Evolutionary conservation across 148 eudicot genomes (phyloP), one percentile per base, ranked within the genome.

Genomic region (Rhododendron simsii): DNA sequence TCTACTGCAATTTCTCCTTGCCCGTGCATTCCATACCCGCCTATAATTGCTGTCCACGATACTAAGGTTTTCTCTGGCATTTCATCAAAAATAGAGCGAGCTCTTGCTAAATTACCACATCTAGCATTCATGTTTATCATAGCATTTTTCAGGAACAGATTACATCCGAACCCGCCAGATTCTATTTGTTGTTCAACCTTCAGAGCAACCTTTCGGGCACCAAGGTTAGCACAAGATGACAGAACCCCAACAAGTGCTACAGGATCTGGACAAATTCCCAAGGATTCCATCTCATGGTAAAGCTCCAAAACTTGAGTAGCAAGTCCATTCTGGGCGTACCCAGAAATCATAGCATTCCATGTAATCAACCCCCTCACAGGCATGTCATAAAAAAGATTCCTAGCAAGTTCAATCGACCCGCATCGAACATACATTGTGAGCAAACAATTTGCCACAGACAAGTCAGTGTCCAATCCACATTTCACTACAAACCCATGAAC

Each of bases 341-440:
- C 98, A 79, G 90, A 94, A 74, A 95, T 94, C 94, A 95, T 94
- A 1, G 95, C 94, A 87, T 95, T 95, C 96, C 96, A 94, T 47
- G 96, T 92, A 67, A 93, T 94, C 91, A 95, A 89, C 84, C 90
- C 92, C 88, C 89, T 95, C 37, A 85, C 85, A 16, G 91, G 90
- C 33, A 94, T 91, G n/a, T 63, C 88, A 87, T 93, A 89, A 61
- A 95, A 95, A 89, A 94, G 83, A 78, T 84, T 90, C 85, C 94
- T 88, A 15, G 93, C 95, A 80, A 85, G 86, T 61, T 90, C 93
- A 84, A 90, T 74, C 7, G 90, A 81, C 76, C 94, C 98, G 81
- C 96, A 95, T 44, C 90, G 86, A 15, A 91, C 89, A 75, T 94
- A 94, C 96, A 95, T 92, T 2, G 93, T 90, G 45, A 95, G 86